Percentiles rank a stretch among this genome's conserved stretches.
These are phyloP conservation scores for Stemphylium lycopersici DNA, from an alignment of 2,329 filamentous ascomycete genomes.

Conservation along the genomic window DNA sequence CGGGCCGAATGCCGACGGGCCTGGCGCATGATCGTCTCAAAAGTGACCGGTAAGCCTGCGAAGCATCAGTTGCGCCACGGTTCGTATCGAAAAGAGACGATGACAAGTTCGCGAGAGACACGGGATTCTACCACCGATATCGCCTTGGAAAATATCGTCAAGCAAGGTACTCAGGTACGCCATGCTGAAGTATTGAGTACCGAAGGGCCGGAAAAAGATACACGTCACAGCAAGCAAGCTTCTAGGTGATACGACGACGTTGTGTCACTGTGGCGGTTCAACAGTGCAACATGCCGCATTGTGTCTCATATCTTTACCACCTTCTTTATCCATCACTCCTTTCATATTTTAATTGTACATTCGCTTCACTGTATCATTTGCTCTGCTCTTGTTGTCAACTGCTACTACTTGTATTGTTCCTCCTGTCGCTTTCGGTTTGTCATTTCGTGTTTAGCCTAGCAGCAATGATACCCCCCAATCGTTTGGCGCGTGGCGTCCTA, in stretches of 20 bases:
- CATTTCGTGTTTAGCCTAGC: background rate
- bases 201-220: background rate
- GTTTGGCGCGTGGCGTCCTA: background rate
- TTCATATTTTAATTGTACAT: background rate
- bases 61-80: slow-evolving; percentile 1
- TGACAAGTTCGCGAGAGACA: slow-evolving; percentile 11
- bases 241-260: background rate
- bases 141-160: slow-evolving; percentile 8
- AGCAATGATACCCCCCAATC: background rate
- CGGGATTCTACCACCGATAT: slow-evolving; percentile 15
- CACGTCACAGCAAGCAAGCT: background rate
- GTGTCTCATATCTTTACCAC: background rate
- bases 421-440: background rate
- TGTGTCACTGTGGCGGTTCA: background rate
- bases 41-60: slow-evolving; percentile 11
- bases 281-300: background rate
- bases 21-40: slow-evolving; percentile 10
- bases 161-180: slow-evolving; percentile 8
- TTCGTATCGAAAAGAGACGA: slow-evolving; percentile 9
- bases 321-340: background rate
- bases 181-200: background rate
- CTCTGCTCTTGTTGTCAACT: background rate
- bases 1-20: slow-evolving; percentile 37
- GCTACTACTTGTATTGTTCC: background rate
- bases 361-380: background rate